These are phyloP conservation scores for Blechomonas ayalai DNA, from an alignment of 208 protist genomes.

Conservation along the genomic window DNA sequence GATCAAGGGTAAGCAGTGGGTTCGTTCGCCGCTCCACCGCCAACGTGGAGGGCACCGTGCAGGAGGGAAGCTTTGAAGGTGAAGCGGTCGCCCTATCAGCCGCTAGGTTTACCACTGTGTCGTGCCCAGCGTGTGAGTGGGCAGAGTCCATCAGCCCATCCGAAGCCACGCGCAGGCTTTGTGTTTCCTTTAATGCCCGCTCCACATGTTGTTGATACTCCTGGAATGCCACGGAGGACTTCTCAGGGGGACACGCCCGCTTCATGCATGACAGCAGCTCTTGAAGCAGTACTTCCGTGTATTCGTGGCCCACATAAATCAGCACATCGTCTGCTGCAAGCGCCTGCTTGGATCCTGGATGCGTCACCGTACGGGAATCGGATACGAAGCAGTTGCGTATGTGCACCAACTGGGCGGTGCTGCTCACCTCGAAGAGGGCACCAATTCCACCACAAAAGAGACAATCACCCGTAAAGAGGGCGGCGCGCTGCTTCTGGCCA, in stretches of 20 bases:
- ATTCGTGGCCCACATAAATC: slow-evolving; percentile 77
- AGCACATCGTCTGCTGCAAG: slow-evolving; percentile 48
- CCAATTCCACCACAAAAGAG: slow-evolving; percentile 92
- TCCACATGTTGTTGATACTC: slow-evolving; percentile 15
- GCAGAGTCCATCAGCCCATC: slow-evolving; percentile 30
- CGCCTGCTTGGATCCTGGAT: slow-evolving; percentile 52
- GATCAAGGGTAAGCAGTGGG: slow-evolving; percentile 53
- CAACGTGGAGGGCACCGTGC: slow-evolving; percentile 62
- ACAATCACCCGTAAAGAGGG: slow-evolving; percentile 91
- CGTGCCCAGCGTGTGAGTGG: slow-evolving; percentile 7
- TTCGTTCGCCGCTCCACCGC: slow-evolving; percentile 53
- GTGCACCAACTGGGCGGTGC: slow-evolving; percentile 35
- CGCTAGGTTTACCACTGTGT: neutral
- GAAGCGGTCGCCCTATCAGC: neutral
- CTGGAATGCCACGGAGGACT: neutral
- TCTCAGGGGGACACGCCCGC: neutral
- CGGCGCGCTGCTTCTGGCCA: slow-evolving; percentile 16
- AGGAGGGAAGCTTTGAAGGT: slow-evolving; percentile 24
- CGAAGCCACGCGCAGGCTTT: slow-evolving; percentile 22
- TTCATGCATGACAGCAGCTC: slow-evolving; percentile 30
- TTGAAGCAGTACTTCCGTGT: slow-evolving; percentile 52
- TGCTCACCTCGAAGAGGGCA: slow-evolving; percentile 81
- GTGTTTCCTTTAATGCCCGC: slow-evolving; percentile 18
- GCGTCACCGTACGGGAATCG: slow-evolving; percentile 29
- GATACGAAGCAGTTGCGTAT: slow-evolving; percentile 31